phyloP scores from a whole-genome alignment of 1,284 basidiomycete species.

The Papiliotrema laurentii region DNA sequence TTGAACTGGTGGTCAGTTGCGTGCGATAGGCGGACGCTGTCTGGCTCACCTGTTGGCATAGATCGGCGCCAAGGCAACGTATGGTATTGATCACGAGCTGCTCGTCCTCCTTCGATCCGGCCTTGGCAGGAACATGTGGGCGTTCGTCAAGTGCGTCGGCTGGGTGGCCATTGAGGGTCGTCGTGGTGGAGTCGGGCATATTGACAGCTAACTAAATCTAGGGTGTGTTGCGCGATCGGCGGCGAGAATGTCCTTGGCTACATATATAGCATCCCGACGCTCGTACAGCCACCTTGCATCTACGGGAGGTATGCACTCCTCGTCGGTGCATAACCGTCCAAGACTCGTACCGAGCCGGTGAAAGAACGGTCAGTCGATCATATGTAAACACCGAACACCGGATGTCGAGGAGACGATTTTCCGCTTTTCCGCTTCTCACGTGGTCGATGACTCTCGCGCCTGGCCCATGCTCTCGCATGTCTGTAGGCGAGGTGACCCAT shows the following conservation, averaged over 20 bases:
- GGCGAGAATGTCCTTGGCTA: neutral
- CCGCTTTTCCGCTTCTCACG: neutral
- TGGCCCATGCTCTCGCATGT: neutral
- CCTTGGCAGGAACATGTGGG: too few relatives aligned
- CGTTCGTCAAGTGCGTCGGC: too few relatives aligned
- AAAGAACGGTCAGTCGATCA: neutral
- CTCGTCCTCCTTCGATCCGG: too few relatives aligned
- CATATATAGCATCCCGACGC: neutral
- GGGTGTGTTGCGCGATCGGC: neutral
- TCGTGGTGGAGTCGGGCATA: too few relatives aligned
- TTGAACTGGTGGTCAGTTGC: conserved; percentile 24
- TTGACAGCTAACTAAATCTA: neutral
- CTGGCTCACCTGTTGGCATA: conserved; percentile 35
- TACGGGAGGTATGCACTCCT: neutral
- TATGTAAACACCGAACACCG: neutral
- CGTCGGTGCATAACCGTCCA: neutral
- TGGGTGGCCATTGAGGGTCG: too few relatives aligned
- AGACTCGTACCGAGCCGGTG: neutral
- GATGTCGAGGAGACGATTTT: neutral
- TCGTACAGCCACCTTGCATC: neutral
- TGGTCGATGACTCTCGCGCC: neutral
- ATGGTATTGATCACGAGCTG: conserved; percentile 43
- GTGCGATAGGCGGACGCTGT: neutral
- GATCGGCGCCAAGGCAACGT: conserved; percentile 40
- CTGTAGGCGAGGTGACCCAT: neutral